Evolutionary conservation across 441 rosid species (phyloP).

Genomic region (Brassica hybrid): DNA sequence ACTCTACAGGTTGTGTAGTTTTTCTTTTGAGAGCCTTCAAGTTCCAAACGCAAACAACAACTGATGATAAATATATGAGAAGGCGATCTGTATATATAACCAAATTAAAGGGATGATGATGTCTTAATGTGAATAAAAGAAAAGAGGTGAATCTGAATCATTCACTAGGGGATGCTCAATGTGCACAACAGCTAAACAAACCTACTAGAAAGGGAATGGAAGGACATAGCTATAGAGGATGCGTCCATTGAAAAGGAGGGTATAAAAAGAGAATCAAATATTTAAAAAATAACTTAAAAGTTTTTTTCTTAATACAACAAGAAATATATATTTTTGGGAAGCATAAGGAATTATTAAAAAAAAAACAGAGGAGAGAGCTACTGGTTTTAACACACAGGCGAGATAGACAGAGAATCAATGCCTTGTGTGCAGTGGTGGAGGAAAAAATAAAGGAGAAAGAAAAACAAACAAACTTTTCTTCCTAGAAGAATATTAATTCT

Average conservation of each 20-base stretch:
- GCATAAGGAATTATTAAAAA: constrained; percentile 21
- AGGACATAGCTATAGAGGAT: constrained; percentile 41
- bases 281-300: not conserved
- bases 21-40: not conserved
- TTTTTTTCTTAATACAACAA: constrained; percentile 15
- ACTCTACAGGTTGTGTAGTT: constrained; percentile 3
- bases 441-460: constrained; percentile 3
- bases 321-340: constrained; percentile 27
- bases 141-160: constrained; percentile 74
- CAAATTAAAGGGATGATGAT: constrained; percentile 33
- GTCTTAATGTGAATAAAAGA: constrained; percentile 43
- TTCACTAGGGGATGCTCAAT: constrained; percentile 43
- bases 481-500: constrained; percentile 17
- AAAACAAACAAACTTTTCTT: constrained; percentile 11
- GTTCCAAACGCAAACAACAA: constrained; percentile 33
- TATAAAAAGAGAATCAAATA: constrained; percentile 29
- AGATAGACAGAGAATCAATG: constrained; percentile 39
- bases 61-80: constrained; percentile 56
- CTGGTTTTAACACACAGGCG: constrained; percentile 21
- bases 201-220: constrained; percentile 47
- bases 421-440: constrained; percentile 38
- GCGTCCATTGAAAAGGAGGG: constrained; percentile 59
- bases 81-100: constrained; percentile 55
- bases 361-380: constrained; percentile 30
- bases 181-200: constrained; percentile 59